Percentiles rank a stretch among this genome's conserved stretches.
phyloP scores from a whole-genome alignment of 495 filamentous ascomycete species.

The Rusavskia elegans region DNA sequence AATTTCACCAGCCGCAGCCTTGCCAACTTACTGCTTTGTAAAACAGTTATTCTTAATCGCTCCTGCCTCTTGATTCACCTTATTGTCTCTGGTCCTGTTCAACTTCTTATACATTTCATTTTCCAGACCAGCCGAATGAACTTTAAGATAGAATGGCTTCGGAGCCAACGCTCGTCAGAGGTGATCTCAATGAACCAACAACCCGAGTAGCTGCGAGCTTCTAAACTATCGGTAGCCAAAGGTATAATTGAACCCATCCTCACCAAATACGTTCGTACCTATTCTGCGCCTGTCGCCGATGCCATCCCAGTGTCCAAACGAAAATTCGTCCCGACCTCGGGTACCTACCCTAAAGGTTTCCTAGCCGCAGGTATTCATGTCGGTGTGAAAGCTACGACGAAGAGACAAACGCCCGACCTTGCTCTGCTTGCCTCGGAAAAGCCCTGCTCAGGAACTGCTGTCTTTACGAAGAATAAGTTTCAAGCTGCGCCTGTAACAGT shows the following conservation, averaged over 20 bases:
- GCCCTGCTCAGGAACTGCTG: conserved; percentile 82
- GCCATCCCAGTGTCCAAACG: conserved; percentile 57
- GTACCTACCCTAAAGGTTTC: conserved; percentile 85
- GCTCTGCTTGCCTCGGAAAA: conserved; percentile 74
- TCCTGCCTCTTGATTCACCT: no score
- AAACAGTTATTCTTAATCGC: no score
- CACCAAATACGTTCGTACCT: conserved; percentile 20
- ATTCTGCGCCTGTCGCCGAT: conserved; percentile 45
- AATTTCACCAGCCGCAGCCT: no score
- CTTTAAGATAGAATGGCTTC: neutral
- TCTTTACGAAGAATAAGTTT: conserved; percentile 97
- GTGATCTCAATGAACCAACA: no score
- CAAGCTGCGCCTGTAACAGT: conserved; percentile 89
- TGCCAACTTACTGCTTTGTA: no score
- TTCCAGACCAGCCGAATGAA: neutral
- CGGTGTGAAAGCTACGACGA: conserved; percentile 77
- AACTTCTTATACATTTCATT: no score
- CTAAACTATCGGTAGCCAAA: no score
- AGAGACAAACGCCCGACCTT: conserved; percentile 77
- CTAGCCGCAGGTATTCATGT: conserved; percentile 73
- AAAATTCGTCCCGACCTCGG: conserved; percentile 75
- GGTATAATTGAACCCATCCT: no score
- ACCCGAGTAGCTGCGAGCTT: no score
- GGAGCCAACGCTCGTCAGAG: neutral
- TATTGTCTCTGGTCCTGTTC: no score